Percentiles rank a stretch among this genome's conserved stretches.
phyloP scores from a whole-genome alignment of 345 rosid species.

The Sisymbrium altissimum region DNA sequence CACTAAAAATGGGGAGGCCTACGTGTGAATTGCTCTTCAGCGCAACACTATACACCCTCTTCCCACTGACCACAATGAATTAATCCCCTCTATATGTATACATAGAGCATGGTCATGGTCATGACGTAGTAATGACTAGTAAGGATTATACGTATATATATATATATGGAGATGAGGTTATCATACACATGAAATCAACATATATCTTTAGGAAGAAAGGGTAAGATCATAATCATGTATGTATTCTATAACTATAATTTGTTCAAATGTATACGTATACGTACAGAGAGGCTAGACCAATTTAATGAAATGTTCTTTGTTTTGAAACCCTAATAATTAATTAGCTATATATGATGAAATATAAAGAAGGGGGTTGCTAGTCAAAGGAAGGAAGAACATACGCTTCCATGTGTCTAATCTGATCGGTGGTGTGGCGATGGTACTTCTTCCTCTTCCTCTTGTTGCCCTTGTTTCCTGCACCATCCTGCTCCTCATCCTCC shows the following conservation, averaged over 20 bases:
- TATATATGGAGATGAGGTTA: background rate
- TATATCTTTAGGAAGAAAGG: background rate
- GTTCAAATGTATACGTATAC: background rate
- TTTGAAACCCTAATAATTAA: constrained; percentile 8
- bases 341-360: background rate
- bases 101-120: background rate
- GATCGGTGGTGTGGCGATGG: constrained; percentile 93
- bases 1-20: background rate
- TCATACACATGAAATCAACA: constrained; percentile 1
- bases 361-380: background rate
- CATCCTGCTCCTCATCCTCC: background rate
- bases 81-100: background rate
- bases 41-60: background rate
- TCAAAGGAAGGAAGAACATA: constrained; percentile 32
- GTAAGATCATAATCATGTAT: background rate
- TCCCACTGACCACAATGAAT: background rate
- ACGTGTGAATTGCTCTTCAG: background rate
- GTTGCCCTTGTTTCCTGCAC: constrained; percentile 41
- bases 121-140: background rate
- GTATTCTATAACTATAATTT: background rate
- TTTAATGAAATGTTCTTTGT: background rate
- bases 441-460: constrained; percentile 97
- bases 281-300: background rate
- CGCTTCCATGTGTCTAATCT: constrained; percentile 98
- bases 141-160: background rate